Conservation (phyloP, 192 early-diverging fungal species). For the Backusella australiensis region DNA sequence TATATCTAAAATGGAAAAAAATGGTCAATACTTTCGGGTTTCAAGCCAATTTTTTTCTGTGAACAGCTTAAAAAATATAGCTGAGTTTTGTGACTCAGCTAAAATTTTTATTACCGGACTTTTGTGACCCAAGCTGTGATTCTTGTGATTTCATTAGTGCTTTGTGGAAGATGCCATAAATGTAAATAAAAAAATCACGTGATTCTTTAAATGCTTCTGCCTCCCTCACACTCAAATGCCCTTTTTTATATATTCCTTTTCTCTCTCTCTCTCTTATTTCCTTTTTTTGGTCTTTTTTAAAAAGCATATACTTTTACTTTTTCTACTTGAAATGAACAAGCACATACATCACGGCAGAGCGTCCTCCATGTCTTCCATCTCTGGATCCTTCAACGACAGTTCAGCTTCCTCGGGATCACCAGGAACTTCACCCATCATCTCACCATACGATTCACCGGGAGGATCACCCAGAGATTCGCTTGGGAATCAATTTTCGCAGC, state of each 20-base stretch:
- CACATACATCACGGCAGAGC: slow-evolving; percentile 6
- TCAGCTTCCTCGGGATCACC: slow-evolving; percentile 21
- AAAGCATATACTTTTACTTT: not conserved
- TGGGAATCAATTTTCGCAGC: not conserved
- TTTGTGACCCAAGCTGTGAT: too few species aligned
- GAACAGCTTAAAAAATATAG: too few species aligned
- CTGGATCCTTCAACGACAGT: slow-evolving; percentile 9
- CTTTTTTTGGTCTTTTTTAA: not conserved
- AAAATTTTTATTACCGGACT: too few species aligned
- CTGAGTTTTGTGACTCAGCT: too few species aligned
- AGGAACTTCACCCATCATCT: slow-evolving; percentile 13
- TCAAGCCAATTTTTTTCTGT: too few species aligned
- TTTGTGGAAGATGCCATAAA: not conserved
- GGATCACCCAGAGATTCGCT: slow-evolving; percentile 12
- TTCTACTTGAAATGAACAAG: not conserved
- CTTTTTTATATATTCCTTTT: not conserved
- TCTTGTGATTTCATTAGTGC: too few species aligned
- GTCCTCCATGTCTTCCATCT: slow-evolving; percentile 15
- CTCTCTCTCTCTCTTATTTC: slow-evolving; percentile 1
- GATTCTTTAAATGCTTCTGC: not conserved
- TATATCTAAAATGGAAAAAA: too few species aligned
- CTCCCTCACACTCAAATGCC: not conserved
- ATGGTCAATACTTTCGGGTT: too few species aligned
- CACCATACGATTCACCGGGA: slow-evolving; percentile 15
- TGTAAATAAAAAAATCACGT: not conserved